Percentiles rank a stretch among this genome's conserved stretches.
Conservation (phyloP, 2,329 filamentous ascomycete species). For the Penicillium sp. region DNA sequence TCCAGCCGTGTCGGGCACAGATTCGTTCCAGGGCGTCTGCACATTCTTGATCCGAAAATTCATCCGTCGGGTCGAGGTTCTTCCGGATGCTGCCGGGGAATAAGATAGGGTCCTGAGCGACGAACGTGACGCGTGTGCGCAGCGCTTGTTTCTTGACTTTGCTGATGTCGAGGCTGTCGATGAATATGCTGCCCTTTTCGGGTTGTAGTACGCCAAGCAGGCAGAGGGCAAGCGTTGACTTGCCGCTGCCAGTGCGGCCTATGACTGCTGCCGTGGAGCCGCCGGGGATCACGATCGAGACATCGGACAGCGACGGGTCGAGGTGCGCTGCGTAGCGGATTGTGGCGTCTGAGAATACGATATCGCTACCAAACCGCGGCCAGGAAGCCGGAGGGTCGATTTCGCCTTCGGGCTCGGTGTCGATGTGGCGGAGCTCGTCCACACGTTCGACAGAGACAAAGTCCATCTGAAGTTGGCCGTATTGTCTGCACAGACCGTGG, state of each 20-base stretch:
- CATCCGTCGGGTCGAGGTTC: conserved; percentile 59
- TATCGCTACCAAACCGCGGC: conserved; percentile 68
- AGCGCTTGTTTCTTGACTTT: conserved; percentile 57
- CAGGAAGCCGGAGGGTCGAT: conserved; percentile 69
- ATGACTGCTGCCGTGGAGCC: conserved; percentile 76
- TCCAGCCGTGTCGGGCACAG: conserved; percentile 54
- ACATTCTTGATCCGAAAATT: conserved; percentile 56
- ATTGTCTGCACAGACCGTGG: conserved; percentile 70
- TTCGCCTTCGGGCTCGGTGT: conserved; percentile 67
- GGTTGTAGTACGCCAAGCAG: conserved; percentile 56
- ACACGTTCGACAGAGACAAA: conserved; percentile 88
- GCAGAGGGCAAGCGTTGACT: conserved; percentile 68
- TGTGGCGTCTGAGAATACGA: conserved; percentile 72
- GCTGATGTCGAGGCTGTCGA: conserved; percentile 60
- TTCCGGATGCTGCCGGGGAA: conserved; percentile 60
- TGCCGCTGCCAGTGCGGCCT: conserved; percentile 75
- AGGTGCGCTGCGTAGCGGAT: conserved; percentile 76
- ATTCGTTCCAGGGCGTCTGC: conserved; percentile 43
- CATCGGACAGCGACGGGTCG: conserved; percentile 64
- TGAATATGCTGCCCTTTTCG: conserved; percentile 52
- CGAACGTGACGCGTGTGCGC: conserved; percentile 60
- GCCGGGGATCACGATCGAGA: conserved; percentile 71
- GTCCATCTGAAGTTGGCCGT: conserved; percentile 84
- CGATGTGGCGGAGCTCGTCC: conserved; percentile 73
- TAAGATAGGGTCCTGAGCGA: conserved; percentile 64